Evolutionary conservation across 768 basidiomycete species (phyloP).

Genomic region (Boletus sp.): DNA sequence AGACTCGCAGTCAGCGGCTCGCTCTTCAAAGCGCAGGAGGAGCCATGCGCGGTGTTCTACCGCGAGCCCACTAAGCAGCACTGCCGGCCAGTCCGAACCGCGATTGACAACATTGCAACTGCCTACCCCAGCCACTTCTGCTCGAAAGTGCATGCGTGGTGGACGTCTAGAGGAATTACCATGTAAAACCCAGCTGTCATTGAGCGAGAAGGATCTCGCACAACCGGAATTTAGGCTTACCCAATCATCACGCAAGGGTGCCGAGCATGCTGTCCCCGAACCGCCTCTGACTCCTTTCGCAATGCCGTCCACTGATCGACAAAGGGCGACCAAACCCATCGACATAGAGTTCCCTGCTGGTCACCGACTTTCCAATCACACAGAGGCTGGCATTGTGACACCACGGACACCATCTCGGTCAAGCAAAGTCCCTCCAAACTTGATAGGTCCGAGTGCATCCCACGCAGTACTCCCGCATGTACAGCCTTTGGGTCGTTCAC

Average conservation of each 20-base stretch:
- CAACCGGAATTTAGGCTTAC: neutral
- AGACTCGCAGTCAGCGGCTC: slow-evolving; percentile 2
- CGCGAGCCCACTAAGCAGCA: neutral
- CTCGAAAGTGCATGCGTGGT: slow-evolving; percentile 14
- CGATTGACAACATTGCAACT: slow-evolving; percentile 11
- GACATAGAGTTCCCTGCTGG: neutral
- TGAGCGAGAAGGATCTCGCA: slow-evolving; percentile 2
- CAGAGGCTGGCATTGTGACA: slow-evolving; percentile 10
- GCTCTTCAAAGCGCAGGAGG: slow-evolving; percentile 21
- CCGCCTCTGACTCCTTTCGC: slow-evolving; percentile 1
- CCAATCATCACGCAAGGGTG: neutral
- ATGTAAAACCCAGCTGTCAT: neutral
- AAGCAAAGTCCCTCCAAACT: neutral
- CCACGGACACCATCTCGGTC: slow-evolving; percentile 11
- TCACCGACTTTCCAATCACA: neutral
- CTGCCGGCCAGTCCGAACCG: slow-evolving; percentile 1
- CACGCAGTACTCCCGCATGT: neutral
- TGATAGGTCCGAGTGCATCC: neutral
- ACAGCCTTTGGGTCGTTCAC: neutral
- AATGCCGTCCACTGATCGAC: slow-evolving; percentile 6
- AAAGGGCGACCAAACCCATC: neutral
- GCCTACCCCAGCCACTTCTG: slow-evolving; percentile 22
- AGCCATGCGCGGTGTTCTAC: neutral
- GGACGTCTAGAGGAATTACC: neutral
- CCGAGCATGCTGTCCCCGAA: neutral